Conservation (phyloP, 2,329 filamentous ascomycete species). For the Parafenestella ontariensis region DNA sequence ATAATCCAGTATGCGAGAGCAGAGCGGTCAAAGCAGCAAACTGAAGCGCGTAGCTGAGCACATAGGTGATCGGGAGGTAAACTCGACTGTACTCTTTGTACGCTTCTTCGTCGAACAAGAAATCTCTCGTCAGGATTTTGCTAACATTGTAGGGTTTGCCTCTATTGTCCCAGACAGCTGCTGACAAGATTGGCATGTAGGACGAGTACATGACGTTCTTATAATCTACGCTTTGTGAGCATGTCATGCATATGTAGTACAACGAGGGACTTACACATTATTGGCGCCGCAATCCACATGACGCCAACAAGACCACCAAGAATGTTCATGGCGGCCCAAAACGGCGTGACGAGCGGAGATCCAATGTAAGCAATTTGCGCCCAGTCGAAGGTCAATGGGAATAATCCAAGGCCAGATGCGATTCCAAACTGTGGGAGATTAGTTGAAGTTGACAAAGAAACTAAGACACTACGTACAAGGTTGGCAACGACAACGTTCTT, state of each 20-base stretch:
- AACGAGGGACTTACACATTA: slow-evolving; percentile 62
- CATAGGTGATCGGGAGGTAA: slow-evolving; percentile 86
- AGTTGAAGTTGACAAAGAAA: neutral
- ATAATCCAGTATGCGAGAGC: slow-evolving; percentile 80
- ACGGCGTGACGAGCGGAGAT: slow-evolving; percentile 81
- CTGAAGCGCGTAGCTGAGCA: slow-evolving; percentile 84
- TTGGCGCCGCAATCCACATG: slow-evolving; percentile 83
- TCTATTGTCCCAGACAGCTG: slow-evolving; percentile 84
- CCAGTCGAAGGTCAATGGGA: slow-evolving; percentile 91
- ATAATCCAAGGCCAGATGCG: slow-evolving; percentile 81
- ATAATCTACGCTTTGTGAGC: slow-evolving; percentile 63
- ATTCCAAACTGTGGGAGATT: slow-evolving; percentile 69
- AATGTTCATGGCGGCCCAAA: slow-evolving; percentile 87
- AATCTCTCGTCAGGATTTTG: slow-evolving; percentile 78
- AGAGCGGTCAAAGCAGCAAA: slow-evolving; percentile 83
- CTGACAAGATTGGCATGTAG: slow-evolving; percentile 86
- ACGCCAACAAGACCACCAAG: slow-evolving; percentile 79
- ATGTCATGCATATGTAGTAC: neutral
- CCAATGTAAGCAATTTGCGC: slow-evolving; percentile 88
- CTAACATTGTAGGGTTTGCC: slow-evolving; percentile 82
- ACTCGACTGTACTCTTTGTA: slow-evolving; percentile 84
- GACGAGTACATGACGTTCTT: slow-evolving; percentile 79
- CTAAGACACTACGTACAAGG: slow-evolving; percentile 56
- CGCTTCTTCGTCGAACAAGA: slow-evolving; percentile 76
- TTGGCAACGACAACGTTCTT: slow-evolving; percentile 87